Evolutionary conservation across 2,329 filamentous ascomycete species (phyloP).

Genomic region (Seiridium unicorne): DNA sequence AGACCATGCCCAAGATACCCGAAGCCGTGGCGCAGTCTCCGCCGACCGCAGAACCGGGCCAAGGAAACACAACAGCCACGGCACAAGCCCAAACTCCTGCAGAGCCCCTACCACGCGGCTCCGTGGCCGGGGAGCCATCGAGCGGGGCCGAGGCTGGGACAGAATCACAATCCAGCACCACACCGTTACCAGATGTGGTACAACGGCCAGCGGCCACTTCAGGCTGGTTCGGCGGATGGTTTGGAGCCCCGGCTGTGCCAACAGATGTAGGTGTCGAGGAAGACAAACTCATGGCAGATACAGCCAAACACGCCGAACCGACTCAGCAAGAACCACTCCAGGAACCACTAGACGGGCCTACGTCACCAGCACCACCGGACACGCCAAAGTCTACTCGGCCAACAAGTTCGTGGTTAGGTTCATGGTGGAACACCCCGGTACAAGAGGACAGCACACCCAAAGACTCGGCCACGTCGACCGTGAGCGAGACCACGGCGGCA

Average conservation of each 20-base stretch:
- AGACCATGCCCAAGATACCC: slow-evolving; percentile 26
- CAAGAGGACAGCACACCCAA: slow-evolving; percentile 12
- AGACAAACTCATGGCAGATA: slow-evolving; percentile 12
- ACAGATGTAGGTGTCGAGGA: slow-evolving; percentile 9
- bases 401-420: slow-evolving; percentile 33
- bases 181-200: neutral
- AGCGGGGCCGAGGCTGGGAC: too few relatives aligned
- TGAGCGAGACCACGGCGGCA: slow-evolving; percentile 17
- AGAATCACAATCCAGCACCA: neutral
- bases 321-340: slow-evolving; percentile 9
- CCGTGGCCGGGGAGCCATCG: too few relatives aligned
- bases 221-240: slow-evolving; percentile 55
- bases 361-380: neutral
- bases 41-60: slow-evolving; percentile 23
- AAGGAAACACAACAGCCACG: neutral
- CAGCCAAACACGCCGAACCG: slow-evolving; percentile 18
- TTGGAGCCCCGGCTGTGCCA: slow-evolving; percentile 30
- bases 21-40: slow-evolving; percentile 21
- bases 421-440: slow-evolving; percentile 24
- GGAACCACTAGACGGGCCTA: neutral
- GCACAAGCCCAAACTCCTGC: neutral
- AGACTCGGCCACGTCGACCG: slow-evolving; percentile 12
- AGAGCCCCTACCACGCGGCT: neutral
- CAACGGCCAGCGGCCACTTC: slow-evolving; percentile 33
- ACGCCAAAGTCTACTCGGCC: slow-evolving; percentile 17